These are phyloP conservation scores for Xylaria sp. DNA, from an alignment of 2,329 filamentous ascomycete genomes.

Conservation along the genomic window DNA sequence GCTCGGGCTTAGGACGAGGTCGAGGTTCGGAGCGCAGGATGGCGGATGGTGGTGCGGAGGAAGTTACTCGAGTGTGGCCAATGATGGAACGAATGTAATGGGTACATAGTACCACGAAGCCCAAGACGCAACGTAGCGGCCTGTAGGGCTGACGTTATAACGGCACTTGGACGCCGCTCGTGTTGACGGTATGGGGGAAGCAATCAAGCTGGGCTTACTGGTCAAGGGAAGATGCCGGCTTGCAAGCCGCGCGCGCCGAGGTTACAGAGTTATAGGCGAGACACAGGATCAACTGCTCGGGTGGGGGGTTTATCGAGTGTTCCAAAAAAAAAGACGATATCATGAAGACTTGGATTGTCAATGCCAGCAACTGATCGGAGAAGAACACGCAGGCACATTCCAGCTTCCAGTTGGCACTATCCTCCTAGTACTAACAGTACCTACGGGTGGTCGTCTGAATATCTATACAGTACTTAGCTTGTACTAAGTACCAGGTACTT, in stretches of 20 bases:
- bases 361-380: neutral
- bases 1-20: neutral
- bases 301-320: neutral
- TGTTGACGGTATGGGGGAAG: neutral
- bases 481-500: too few relatives aligned
- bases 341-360: neutral
- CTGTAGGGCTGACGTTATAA: neutral
- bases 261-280: neutral
- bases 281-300: neutral
- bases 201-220: neutral
- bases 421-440: too few relatives aligned
- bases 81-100: conserved; percentile 57
- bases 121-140: neutral
- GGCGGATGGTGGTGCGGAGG: conserved; percentile 14
- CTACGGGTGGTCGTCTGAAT: too few relatives aligned
- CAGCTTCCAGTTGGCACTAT: too few relatives aligned
- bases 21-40: conserved; percentile 9
- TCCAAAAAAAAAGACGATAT: neutral
- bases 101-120: conserved; percentile 55
- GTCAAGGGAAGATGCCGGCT: neutral
- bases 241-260: conserved; percentile 4
- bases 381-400: too few relatives aligned
- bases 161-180: neutral
- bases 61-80: conserved; percentile 15
- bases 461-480: too few relatives aligned